phyloP scores from a whole-genome alignment of 179 eudicot genomes.

The Carnegiea gigantea region DNA sequence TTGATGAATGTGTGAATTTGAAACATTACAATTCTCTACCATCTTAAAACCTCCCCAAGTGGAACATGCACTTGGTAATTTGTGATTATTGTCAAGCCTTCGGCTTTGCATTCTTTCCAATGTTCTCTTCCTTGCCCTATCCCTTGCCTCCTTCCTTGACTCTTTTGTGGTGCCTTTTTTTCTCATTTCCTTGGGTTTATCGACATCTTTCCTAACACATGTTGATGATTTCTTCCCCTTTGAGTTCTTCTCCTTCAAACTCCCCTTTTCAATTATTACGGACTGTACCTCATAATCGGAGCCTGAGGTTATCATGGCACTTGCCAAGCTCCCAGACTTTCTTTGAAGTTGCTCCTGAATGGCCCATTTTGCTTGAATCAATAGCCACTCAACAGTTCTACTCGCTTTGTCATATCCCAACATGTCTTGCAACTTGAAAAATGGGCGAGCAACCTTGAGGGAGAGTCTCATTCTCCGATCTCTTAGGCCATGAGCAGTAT shows the following conservation, averaged over 20 bases:
- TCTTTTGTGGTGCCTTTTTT: constrained; percentile 37
- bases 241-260: constrained; percentile 20
- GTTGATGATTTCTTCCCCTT: neutral
- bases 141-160: constrained; percentile 40
- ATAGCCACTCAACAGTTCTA: constrained; percentile 29
- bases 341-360: constrained; percentile 19
- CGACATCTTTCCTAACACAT: neutral
- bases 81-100: neutral
- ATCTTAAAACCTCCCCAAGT: constrained; percentile 5
- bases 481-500: constrained; percentile 29
- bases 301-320: neutral
- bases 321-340: neutral
- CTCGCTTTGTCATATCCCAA: constrained; percentile 34
- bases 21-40: neutral
- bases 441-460: constrained; percentile 26
- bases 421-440: constrained; percentile 31
- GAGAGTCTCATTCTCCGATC: constrained; percentile 36
- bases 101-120: constrained; percentile 26
- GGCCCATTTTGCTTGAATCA: constrained; percentile 20
- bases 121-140: constrained; percentile 47
- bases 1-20: neutral
- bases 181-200: constrained; percentile 16
- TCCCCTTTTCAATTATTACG: constrained; percentile 5
- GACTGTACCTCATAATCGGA: constrained; percentile 26
- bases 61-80: neutral